A percentile compares a stretch with the other conserved stretches of the same genome.
phyloP scores from a whole-genome alignment of 495 filamentous ascomycete genomes.

The Talaromyces adpressus region DNA sequence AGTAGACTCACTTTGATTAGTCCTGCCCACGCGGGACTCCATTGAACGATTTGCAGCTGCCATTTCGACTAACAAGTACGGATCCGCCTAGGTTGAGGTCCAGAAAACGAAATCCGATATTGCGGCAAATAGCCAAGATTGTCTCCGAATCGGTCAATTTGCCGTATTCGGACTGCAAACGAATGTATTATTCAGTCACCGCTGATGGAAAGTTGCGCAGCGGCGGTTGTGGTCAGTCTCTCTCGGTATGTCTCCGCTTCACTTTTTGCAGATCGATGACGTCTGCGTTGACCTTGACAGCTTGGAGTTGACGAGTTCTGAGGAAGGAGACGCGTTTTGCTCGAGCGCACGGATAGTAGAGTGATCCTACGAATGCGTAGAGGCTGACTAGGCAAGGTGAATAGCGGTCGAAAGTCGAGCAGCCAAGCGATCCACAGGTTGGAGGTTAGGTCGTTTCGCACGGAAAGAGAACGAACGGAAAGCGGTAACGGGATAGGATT shows the following conservation, averaged over 20 bases:
- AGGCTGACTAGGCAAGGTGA: not conserved
- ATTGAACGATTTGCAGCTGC: constrained; percentile 46
- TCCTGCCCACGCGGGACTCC: constrained; percentile 70
- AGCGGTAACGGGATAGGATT: constrained; percentile 12
- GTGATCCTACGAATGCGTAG: not conserved
- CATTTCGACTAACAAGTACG: not conserved
- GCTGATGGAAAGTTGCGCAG: not conserved
- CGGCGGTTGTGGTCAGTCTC: not conserved
- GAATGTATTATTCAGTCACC: not conserved
- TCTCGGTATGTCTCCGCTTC: not conserved
- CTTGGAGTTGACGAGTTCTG: not conserved
- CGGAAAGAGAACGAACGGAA: constrained; percentile 9
- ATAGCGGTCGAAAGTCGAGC: not conserved
- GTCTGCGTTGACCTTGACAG: not conserved
- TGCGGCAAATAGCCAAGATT: not conserved
- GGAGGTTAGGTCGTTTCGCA: not conserved
- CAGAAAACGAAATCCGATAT: not conserved
- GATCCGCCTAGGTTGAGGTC: not conserved
- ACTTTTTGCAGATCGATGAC: not conserved
- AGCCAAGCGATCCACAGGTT: not conserved
- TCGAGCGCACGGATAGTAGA: not conserved
- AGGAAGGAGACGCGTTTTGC: not conserved
- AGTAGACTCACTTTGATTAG: constrained; percentile 67
- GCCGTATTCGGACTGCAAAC: not conserved
- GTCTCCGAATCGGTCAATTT: not conserved